Evolutionary conservation across 176 grass and related monocot genomes (phyloP).

Genomic region (Chrysopogon serrulatus): DNA sequence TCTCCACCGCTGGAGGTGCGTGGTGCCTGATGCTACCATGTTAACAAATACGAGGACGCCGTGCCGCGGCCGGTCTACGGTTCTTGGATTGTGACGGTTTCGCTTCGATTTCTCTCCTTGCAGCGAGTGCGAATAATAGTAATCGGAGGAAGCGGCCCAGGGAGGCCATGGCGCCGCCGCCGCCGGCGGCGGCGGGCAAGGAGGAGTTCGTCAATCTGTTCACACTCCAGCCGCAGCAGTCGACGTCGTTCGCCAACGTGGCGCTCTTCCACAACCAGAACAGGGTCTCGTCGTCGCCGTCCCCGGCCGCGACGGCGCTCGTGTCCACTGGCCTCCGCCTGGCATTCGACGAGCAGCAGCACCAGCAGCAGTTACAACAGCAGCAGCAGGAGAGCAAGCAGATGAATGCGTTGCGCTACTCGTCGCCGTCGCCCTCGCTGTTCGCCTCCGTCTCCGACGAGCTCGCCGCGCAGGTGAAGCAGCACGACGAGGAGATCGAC

Average conservation of each 20-base stretch:
- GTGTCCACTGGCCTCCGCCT: conserved; percentile 86
- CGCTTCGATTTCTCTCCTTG: conserved; percentile 23
- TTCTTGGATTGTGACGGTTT: conserved; percentile 32
- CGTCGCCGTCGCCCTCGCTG: conserved; percentile 14
- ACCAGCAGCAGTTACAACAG: conserved; percentile 17
- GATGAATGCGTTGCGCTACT: conserved; percentile 24
- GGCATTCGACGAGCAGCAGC: conserved; percentile 71
- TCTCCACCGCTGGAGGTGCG: conserved; percentile 50
- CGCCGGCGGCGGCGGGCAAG: neutral
- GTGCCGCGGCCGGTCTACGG: neutral
- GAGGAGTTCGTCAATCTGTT: conserved; percentile 37
- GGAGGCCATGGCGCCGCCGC: conserved; percentile 36
- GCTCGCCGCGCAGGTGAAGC: conserved; percentile 54
- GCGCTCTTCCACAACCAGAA: conserved; percentile 35
- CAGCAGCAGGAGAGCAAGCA: conserved; percentile 29
- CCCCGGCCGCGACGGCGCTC: conserved; percentile 29
- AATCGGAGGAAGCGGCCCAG: conserved; percentile 45
- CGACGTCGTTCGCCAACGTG: conserved; percentile 31
- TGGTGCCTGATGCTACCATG: neutral
- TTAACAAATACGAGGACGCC: neutral
- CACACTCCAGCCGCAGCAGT: conserved; percentile 37
- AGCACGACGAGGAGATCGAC: conserved; percentile 62
- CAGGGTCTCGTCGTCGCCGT: conserved; percentile 30
- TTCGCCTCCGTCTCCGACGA: conserved; percentile 49
- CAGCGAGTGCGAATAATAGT: conserved; percentile 35